These are phyloP conservation scores for Phymatotrichopsis omnivora DNA, from an alignment of 2,329 filamentous ascomycete species.

Conservation along the genomic window DNA sequence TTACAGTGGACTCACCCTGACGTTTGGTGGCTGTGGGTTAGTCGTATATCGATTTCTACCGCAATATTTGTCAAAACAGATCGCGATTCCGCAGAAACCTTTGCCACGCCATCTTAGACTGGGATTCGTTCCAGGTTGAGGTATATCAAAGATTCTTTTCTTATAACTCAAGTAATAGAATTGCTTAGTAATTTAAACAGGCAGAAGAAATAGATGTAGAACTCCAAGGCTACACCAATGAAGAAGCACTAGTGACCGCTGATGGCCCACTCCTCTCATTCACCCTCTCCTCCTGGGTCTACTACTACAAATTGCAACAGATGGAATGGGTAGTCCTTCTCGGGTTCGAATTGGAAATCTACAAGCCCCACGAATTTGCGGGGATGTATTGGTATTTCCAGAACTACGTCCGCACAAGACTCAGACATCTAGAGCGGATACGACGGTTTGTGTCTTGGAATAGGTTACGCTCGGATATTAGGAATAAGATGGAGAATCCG, in stretches of 20 bases:
- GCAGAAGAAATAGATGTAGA: slow-evolving; percentile 62
- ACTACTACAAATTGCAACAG: slow-evolving; percentile 77
- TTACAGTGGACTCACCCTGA: too few relatives aligned
- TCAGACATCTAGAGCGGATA: slow-evolving; percentile 63
- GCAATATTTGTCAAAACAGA: slow-evolving; percentile 78
- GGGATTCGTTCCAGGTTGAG: slow-evolving; percentile 74
- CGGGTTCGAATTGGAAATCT: slow-evolving; percentile 87
- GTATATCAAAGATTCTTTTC: slow-evolving; percentile 37
- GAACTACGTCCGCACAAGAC: slow-evolving; percentile 57
- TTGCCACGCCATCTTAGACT: slow-evolving; percentile 70
- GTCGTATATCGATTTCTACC: slow-evolving; percentile 72
- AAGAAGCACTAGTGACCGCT: slow-evolving; percentile 44
- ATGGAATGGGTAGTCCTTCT: slow-evolving; percentile 83
- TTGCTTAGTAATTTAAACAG: too few relatives aligned
- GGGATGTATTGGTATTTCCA: slow-evolving; percentile 89
- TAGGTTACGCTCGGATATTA: slow-evolving; percentile 6
- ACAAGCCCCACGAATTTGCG: slow-evolving; percentile 71
- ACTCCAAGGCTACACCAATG: slow-evolving; percentile 51
- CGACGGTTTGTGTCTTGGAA: slow-evolving; percentile 31
- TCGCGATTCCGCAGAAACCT: slow-evolving; percentile 84
- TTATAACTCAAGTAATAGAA: neutral
- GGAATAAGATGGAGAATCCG: slow-evolving; percentile 14
- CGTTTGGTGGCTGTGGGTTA: too few relatives aligned
- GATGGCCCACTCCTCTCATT: slow-evolving; percentile 53
- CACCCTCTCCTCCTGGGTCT: slow-evolving; percentile 78